Base-by-base conservation (phyloP, 345 rosid genomes). In the Aethionema arabicum region DNA sequence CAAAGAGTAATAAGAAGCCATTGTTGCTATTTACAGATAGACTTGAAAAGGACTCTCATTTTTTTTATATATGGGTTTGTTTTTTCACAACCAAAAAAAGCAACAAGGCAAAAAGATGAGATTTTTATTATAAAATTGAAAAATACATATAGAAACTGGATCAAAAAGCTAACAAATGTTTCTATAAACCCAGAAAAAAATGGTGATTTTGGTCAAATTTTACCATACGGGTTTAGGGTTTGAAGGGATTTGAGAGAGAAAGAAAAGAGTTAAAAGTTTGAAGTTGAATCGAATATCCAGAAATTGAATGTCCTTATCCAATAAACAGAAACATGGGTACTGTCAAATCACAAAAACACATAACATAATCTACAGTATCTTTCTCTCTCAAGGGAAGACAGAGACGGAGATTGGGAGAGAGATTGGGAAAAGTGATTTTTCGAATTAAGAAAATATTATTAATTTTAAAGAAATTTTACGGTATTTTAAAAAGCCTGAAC, bases 1-100 rank as follows among this genome's bases (percentile, higher is more conserved):
- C 77, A 71, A 36, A 47, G 72, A 67, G 62, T 55, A 78, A 77
- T 38, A 41, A 27, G 58, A 45, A 52, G 60, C 71, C 27, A 21
- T 21, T 21, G 61, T 67, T 64, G 33, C 82, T 65, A 52, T 72
- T 77, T 70, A 70, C 76, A 71, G 73, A 67, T 56, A 29, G 73
- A 73, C 78, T 77, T 74, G 79, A 76, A 27, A 56, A 69, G 52
- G 81, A 77, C 85, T 55, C 47, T 52, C 43, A 13, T 63, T 56
- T 49, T 8, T 55, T 39, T 41, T 29, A 27, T 4, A n/a, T 32
- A 32, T 37, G 40, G 27, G 27, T 40, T 40, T 6, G 8, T 40
- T 9, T 66, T 69, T 38, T 15, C 56, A 57, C 2, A 21, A 21
- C 27, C 27, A 6, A 5, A 15, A 33, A 8, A 4, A 11, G 46